Conservation (phyloP, 139 green algal genomes). For the Edaphochlamys debaryana region DNA sequence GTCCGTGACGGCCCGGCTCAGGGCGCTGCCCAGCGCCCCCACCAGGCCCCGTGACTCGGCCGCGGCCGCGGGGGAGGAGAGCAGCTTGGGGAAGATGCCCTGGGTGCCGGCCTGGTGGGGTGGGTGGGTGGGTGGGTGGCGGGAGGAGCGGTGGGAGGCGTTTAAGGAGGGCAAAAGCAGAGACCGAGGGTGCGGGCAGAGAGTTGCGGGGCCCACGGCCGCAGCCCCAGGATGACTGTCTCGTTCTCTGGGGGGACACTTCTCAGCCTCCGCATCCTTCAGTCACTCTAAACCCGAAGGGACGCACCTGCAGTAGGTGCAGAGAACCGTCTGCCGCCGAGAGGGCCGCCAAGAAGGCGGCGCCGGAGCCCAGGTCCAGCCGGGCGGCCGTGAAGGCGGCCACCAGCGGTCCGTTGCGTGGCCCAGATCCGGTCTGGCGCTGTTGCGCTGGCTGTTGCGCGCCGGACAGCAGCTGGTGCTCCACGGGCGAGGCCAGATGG, state of each 20-base stretch:
- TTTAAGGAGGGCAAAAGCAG: too few relatives aligned
- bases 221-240: too few relatives aligned
- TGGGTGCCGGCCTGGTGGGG: not conserved
- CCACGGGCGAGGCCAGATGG: constrained; percentile 39
- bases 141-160: not conserved
- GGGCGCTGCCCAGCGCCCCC: constrained; percentile 35
- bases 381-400: constrained; percentile 7
- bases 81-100: constrained; percentile 41
- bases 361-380: constrained; percentile 15
- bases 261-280: too few relatives aligned
- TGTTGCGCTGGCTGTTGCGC: not conserved
- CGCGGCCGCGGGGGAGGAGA: not conserved
- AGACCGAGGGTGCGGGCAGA: too few relatives aligned
- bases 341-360: constrained; percentile 36
- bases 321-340: constrained; percentile 42
- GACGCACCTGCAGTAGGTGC: constrained; percentile 26
- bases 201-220: too few relatives aligned
- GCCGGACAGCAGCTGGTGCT: constrained; percentile 12
- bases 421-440: not conserved
- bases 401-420: constrained; percentile 14
- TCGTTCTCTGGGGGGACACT: too few relatives aligned
- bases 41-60: constrained; percentile 20
- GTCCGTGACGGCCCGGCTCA: constrained; percentile 36
- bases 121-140: not conserved
- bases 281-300: too few relatives aligned